Base-by-base conservation (phyloP, 331 rosid genomes). In the Acacia pycnantha region DNA sequence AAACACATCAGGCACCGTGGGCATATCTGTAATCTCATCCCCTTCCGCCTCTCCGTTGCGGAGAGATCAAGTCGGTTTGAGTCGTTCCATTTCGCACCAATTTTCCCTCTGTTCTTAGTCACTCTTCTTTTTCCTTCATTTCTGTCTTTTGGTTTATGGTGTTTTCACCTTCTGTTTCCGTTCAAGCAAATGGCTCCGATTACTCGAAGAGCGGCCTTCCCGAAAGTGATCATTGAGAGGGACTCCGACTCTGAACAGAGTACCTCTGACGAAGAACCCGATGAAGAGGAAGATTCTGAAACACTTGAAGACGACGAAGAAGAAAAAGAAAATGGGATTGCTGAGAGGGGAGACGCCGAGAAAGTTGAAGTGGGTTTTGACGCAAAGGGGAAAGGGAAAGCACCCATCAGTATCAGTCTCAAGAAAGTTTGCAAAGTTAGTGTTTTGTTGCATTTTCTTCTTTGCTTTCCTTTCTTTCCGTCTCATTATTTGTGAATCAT, bases 401-500 rank as follows among this genome's bases (percentile, higher is more conserved):
- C 85, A 31, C 89, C 90, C 66, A 89, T 92, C 66, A 87, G 89
- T 74, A 77, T 90, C 16, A 74, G 85, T 83, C 96, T 95, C 82
- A 90, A 84, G 87, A 93, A 93, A 92, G 91, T 92, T 62, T 95
- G 98, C 91, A 93, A 90, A 90, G 98, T 92, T 64, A 75, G n/a
- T 44, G 27, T 51, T 53, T 6, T 51, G 21, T 29, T 64, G 6
- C 15, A 21, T 13, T 14, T 64, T 15, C 26, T 22, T 40, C 73
- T 19, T 66, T 66, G 0, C 22, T 7, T 66, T 3, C 24, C 71
- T 8, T 16, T 27, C 31, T 62, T 3, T 4, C 7, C 19, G 0
- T 11, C 6, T 7, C 19, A 50, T 44, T 35, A n/a, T 48, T 12
- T 59, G 48, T 41, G 48, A 59, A 8, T 40, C 33, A 59, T 75